Percentiles rank a stretch among this genome's conserved stretches.
phyloP scores from a whole-genome alignment of 768 basidiomycete species.

The Boletus vinaceobasis region DNA sequence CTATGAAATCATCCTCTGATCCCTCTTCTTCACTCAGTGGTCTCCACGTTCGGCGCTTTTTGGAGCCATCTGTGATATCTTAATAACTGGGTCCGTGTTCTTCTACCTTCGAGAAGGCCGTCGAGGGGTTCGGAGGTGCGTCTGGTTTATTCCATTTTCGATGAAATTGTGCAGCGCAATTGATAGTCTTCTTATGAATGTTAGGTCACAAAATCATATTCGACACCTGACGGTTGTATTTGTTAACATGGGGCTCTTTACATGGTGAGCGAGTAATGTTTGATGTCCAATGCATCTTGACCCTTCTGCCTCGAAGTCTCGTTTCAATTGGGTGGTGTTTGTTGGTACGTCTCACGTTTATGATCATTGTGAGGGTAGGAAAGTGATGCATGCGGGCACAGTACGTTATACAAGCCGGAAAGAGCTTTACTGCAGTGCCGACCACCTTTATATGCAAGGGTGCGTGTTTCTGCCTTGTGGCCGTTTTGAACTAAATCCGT shows the following conservation, averaged over 20 bases:
- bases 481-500: too few species aligned
- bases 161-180: not conserved
- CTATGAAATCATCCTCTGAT: not conserved
- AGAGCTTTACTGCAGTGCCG: not conserved
- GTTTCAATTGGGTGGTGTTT: conserved; percentile 8
- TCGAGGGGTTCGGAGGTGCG: conserved; percentile 6
- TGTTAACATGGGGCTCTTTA: conserved; percentile 12
- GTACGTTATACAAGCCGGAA: not conserved
- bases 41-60: conserved; percentile 28
- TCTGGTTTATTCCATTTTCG: too few species aligned
- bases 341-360: not conserved
- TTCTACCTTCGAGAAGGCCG: conserved; percentile 20
- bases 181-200: not conserved
- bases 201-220: conserved; percentile 5
- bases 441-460: conserved; percentile 5
- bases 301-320: not conserved
- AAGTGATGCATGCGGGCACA: not conserved
- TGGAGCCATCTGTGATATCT: conserved; percentile 7
- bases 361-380: not conserved
- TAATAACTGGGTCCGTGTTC: conserved; percentile 19
- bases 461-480: not conserved
- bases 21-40: conserved; percentile 2
- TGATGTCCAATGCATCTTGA: not conserved
- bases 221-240: conserved; percentile 12
- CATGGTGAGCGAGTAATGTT: conserved; percentile 1